Conservation (phyloP, 2,329 filamentous ascomycete species). For the Acrocalymma vagum region DNA sequence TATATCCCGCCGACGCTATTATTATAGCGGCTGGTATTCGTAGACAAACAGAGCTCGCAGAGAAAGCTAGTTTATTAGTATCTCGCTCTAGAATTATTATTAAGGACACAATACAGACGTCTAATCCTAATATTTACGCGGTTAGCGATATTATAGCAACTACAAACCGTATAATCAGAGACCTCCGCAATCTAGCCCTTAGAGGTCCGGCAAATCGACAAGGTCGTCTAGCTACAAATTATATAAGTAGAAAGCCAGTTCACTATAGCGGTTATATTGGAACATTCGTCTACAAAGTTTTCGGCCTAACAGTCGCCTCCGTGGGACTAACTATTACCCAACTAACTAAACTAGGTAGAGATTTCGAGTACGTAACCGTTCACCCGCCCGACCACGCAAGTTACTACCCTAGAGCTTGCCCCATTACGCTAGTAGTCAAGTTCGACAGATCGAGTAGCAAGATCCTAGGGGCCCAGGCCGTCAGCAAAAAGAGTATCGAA, state of each 20-base stretch:
- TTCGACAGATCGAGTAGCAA: conserved; percentile 21
- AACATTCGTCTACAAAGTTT: conserved; percentile 28
- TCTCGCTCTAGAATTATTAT: conserved; percentile 17
- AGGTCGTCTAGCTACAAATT: conserved; percentile 31
- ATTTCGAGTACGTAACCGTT: conserved; percentile 27
- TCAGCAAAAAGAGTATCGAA: conserved; percentile 20
- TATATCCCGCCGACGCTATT: conserved; percentile 11
- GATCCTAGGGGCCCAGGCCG: conserved; percentile 29
- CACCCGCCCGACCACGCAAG: conserved; percentile 34
- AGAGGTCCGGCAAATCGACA: conserved; percentile 36
- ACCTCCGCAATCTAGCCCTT: conserved; percentile 22
- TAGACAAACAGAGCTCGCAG: conserved; percentile 9
- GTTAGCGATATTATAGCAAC: conserved; percentile 37
- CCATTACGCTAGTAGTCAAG: conserved; percentile 24
- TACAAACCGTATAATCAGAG: conserved; percentile 18
- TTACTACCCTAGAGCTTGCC: conserved; percentile 29
- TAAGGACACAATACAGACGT: conserved; percentile 31
- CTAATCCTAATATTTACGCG: conserved; percentile 34
- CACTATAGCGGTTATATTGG: conserved; percentile 30
- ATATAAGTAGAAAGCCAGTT: conserved; percentile 23
- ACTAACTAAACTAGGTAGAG: conserved; percentile 12
- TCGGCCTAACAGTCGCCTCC: conserved; percentile 24
- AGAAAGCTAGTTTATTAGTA: conserved; percentile 18
- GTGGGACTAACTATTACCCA: conserved; percentile 21
- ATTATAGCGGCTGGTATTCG: conserved; percentile 20